Evolutionary conservation across 2,329 filamentous ascomycete genomes (phyloP).

Genomic region (Aspergillus ustus): DNA sequence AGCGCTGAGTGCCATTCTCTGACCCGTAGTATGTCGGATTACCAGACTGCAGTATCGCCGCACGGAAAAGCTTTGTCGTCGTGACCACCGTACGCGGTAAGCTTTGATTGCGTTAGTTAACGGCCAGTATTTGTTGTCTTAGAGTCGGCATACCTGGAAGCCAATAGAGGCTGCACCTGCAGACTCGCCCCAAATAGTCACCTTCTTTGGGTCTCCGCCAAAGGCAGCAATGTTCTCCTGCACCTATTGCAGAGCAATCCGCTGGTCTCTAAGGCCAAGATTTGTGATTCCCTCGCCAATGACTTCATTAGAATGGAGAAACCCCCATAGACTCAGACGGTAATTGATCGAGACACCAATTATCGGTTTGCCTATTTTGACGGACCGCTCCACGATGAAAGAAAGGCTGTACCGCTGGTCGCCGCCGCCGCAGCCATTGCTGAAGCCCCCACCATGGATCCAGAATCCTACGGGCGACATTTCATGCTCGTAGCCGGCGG

Average conservation of each 20-base stretch:
- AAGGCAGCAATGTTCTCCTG: slow-evolving; percentile 25
- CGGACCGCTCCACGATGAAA: slow-evolving; percentile 59
- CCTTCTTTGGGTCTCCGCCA: background rate
- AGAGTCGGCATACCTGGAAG: slow-evolving; percentile 12
- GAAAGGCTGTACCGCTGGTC: slow-evolving; percentile 59
- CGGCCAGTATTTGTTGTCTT: background rate
- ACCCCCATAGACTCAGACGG: slow-evolving; percentile 55
- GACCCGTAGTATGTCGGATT: slow-evolving; percentile 13
- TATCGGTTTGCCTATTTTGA: slow-evolving; percentile 54
- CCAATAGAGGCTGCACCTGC: slow-evolving; percentile 25
- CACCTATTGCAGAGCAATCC: slow-evolving; percentile 20
- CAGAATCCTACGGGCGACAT: slow-evolving; percentile 26
- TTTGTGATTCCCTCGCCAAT: slow-evolving; percentile 30
- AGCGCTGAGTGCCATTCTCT: slow-evolving; percentile 13
- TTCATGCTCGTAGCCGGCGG: slow-evolving; percentile 3
- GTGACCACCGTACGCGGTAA: slow-evolving; percentile 26
- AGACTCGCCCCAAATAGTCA: slow-evolving; percentile 24
- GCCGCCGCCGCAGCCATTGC: slow-evolving; percentile 31
- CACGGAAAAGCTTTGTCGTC: slow-evolving; percentile 29
- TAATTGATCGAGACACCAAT: slow-evolving; percentile 59
- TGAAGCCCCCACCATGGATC: slow-evolving; percentile 47
- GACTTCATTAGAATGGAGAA: slow-evolving; percentile 46
- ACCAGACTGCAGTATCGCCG: slow-evolving; percentile 21
- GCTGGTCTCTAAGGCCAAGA: slow-evolving; percentile 42
- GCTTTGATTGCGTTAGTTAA: background rate